These are phyloP conservation scores for Albophoma yamanashiensis DNA, from an alignment of 2,329 filamentous ascomycete genomes.

Conservation along the genomic window DNA sequence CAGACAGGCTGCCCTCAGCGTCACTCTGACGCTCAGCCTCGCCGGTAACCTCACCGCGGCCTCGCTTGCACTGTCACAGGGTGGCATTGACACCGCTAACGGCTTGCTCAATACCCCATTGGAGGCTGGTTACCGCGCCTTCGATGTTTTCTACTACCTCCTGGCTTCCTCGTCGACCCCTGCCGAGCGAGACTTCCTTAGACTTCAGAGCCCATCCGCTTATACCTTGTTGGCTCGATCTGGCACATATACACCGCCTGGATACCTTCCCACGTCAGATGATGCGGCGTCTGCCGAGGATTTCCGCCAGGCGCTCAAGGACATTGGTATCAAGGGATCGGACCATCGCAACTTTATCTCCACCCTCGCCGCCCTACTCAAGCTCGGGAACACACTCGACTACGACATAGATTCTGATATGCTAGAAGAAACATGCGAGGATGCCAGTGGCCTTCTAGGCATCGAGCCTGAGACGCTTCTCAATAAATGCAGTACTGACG, in stretches of 20 bases:
- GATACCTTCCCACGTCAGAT: conserved; percentile 84
- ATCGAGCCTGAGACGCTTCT: conserved; percentile 76
- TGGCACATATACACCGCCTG: conserved; percentile 74
- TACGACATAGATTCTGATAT: conserved; percentile 76
- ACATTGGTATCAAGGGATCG: conserved; percentile 87
- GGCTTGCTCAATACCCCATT: conserved; percentile 73
- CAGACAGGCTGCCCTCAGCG: conserved; percentile 69
- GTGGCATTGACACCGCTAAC: conserved; percentile 73
- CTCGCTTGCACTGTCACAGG: conserved; percentile 68
- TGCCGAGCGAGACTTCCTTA: conserved; percentile 79
- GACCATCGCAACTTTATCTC: conserved; percentile 76
- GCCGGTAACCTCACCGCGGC: conserved; percentile 68
- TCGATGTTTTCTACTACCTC: conserved; percentile 96
- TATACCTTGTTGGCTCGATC: conserved; percentile 76
- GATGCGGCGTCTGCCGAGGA: conserved; percentile 90
- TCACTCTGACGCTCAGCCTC: conserved; percentile 72
- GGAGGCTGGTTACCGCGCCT: conserved; percentile 77
- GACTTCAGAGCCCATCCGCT: conserved; percentile 63
- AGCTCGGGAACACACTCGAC: conserved; percentile 82
- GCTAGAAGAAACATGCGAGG: conserved; percentile 78
- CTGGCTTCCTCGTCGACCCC: conserved; percentile 83
- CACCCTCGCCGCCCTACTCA: conserved; percentile 73
- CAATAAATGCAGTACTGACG: conserved; percentile 70
- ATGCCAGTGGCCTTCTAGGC: conserved; percentile 77
- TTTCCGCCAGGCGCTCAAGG: conserved; percentile 75